Conservation (phyloP, 495 filamentous ascomycete species). For the Aspergillus asperescens region DNA sequence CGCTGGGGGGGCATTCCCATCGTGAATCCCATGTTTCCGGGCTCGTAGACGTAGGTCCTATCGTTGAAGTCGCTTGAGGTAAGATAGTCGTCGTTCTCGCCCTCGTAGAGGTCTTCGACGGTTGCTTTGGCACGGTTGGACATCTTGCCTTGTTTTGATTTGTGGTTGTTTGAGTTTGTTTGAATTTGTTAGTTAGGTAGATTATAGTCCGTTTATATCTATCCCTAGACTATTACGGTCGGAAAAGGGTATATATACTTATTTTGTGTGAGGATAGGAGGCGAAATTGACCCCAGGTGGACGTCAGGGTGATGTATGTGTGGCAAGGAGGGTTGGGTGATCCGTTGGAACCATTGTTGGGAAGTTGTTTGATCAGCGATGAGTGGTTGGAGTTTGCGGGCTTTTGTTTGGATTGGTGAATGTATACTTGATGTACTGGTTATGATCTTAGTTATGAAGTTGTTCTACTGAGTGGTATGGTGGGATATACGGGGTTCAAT, state of each 20-base stretch:
- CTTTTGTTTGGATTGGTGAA: too few relatives aligned
- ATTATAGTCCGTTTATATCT: not conserved
- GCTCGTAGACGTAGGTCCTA: constrained; percentile 19
- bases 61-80: constrained; percentile 18
- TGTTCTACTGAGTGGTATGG: too few relatives aligned
- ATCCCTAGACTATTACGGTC: not conserved
- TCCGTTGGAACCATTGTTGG: not conserved
- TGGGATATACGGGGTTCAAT: too few relatives aligned
- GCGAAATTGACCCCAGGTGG: not conserved
- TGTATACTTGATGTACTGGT: too few relatives aligned
- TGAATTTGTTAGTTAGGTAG: not conserved
- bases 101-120: constrained; percentile 29
- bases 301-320: not conserved
- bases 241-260: not conserved
- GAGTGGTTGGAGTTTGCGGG: too few relatives aligned
- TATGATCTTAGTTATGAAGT: too few relatives aligned
- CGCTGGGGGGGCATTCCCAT: constrained; percentile 6
- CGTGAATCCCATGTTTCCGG: not conserved
- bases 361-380: not conserved
- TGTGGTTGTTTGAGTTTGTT: not conserved
- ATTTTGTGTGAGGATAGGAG: not conserved
- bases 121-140: constrained; percentile 23
- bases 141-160: constrained; percentile 9
- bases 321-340: not conserved
- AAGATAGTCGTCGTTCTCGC: constrained; percentile 23